Evolutionary conservation across 2,329 filamentous ascomycete species (phyloP).

Genomic region (Aspergillus jensenii): DNA sequence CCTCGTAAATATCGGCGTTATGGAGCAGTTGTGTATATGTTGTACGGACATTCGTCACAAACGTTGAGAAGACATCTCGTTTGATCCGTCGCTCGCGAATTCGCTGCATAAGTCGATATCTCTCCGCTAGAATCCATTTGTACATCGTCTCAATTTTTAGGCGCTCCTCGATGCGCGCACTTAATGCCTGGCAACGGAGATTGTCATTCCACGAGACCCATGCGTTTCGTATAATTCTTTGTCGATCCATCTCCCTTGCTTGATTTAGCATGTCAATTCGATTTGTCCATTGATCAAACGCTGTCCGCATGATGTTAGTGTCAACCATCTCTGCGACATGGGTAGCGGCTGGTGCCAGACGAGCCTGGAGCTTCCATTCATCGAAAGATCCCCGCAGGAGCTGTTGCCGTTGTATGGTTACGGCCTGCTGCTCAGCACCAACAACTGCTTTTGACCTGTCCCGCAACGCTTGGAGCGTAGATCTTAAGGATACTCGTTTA

Average conservation of each 20-base stretch:
- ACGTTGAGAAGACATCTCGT: constrained; percentile 37
- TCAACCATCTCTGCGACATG: constrained; percentile 48
- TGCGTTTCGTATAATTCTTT: constrained; percentile 56
- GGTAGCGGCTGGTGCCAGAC: constrained; percentile 42
- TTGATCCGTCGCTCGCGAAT: constrained; percentile 42
- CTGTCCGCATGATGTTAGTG: constrained; percentile 45
- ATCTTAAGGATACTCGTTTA: constrained; percentile 27
- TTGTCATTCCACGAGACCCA: constrained; percentile 64
- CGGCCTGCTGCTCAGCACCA: constrained; percentile 30
- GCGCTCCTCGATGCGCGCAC: constrained; percentile 55
- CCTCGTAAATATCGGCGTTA: constrained; percentile 37
- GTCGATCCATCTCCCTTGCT: constrained; percentile 52
- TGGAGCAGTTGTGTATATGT: constrained; percentile 39
- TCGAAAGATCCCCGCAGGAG: constrained; percentile 38
- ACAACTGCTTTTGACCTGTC: constrained; percentile 30
- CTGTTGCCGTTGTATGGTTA: constrained; percentile 31
- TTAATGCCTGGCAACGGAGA: constrained; percentile 55
- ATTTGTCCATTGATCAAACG: constrained; percentile 52
- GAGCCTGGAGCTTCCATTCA: constrained; percentile 44
- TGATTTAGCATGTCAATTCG: constrained; percentile 45
- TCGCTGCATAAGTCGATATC: constrained; percentile 41
- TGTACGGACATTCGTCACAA: constrained; percentile 40
- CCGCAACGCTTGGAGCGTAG: constrained; percentile 36
- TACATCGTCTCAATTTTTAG: constrained; percentile 58
- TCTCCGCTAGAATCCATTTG: constrained; percentile 59